phyloP scores from a whole-genome alignment of 768 basidiomycete species.

The Suillus variegatus region DNA sequence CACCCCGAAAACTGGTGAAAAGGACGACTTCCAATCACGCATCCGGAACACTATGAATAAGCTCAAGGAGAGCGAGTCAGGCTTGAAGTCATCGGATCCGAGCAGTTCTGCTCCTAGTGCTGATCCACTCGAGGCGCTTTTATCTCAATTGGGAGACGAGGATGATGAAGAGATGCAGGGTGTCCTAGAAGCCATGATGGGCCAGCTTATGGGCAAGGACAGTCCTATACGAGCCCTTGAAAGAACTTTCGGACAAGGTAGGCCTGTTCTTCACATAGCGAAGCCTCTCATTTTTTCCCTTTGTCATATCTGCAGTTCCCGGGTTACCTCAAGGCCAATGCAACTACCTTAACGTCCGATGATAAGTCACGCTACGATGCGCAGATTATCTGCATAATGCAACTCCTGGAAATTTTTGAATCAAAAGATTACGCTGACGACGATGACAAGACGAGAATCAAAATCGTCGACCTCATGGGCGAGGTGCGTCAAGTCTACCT shows the following conservation, averaged over 20 bases:
- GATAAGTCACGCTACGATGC: constrained; percentile 66
- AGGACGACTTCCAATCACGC: constrained; percentile 62
- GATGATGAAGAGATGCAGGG: constrained; percentile 58
- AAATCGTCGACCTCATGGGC: constrained; percentile 70
- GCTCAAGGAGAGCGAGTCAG: constrained; percentile 65
- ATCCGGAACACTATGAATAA: constrained; percentile 76
- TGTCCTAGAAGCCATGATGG: constrained; percentile 70
- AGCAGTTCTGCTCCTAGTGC: constrained; percentile 12
- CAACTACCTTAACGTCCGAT: constrained; percentile 49
- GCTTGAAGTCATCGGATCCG: constrained; percentile 22
- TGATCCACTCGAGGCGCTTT: constrained; percentile 51
- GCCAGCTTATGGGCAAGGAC: constrained; percentile 33
- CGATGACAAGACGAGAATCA: constrained; percentile 43
- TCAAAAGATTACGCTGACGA: constrained; percentile 58
- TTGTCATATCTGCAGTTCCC: constrained; percentile 59
- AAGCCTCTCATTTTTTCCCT: constrained; percentile 1
- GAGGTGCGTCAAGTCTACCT: constrained; percentile 46
- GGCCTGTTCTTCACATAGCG: constrained; percentile 15
- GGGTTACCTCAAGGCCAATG: constrained; percentile 62
- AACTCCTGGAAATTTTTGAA: constrained; percentile 70
- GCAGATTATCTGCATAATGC: constrained; percentile 57
- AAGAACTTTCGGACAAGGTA: constrained; percentile 75
- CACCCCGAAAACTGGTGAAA: constrained; percentile 12
- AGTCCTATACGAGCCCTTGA: constrained; percentile 55
- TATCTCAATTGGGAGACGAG: constrained; percentile 48